Evolutionary conservation across 176 grass and related monocot species (phyloP), one percentile per base, ranked within the genome.

Genomic region (Lolium rigidum): DNA sequence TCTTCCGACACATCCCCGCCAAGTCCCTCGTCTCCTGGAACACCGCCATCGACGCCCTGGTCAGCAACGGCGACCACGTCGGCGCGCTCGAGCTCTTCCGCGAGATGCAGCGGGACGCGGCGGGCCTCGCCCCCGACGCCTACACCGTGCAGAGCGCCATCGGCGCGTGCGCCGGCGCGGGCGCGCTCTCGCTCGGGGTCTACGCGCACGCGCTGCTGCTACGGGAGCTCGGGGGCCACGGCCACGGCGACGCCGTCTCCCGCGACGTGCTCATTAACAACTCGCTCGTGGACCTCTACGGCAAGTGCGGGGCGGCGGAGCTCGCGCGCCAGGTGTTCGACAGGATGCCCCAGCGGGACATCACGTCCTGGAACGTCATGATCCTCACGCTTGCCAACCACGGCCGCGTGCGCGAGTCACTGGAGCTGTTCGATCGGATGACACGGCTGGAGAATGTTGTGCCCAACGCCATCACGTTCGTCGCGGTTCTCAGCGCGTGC

Each of bases 61-160:
- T 80, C 12, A 61, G 83, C 25, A 98, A 98, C 79, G 92, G 90
- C 2, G 90, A 94, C 84, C 88, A 95, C 75, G 78, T 92, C 56
- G 76, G 67, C 2, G 88, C 90, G 2, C 89, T 95, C 47, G 79
- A 81, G 43, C 82, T 95, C 35, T 95, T 95, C 85, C 76, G 92
- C 0, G 88, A 86, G 77, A 98, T 98, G 97, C 92, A 92, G 84
- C 63, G 48, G 35, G 28, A 65, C 58, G 37, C 57, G 38, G 21
- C 24, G 13, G 35, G 17, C 22, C 90, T 95, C 11, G 2, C 80
- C 0, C 94, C 97, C 0, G 97, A 98, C 77, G 85, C 89, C 0
- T 95, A 92, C 90, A 98, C 94, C 17, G 28, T 92, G 37, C 90
- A 98, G 94, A 98, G 94, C 86, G 82, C 95, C 31, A 84, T 98